These are phyloP conservation scores for Metarhizium sp. DNA, from an alignment of 2,329 filamentous ascomycete species.

Conservation along the genomic window DNA sequence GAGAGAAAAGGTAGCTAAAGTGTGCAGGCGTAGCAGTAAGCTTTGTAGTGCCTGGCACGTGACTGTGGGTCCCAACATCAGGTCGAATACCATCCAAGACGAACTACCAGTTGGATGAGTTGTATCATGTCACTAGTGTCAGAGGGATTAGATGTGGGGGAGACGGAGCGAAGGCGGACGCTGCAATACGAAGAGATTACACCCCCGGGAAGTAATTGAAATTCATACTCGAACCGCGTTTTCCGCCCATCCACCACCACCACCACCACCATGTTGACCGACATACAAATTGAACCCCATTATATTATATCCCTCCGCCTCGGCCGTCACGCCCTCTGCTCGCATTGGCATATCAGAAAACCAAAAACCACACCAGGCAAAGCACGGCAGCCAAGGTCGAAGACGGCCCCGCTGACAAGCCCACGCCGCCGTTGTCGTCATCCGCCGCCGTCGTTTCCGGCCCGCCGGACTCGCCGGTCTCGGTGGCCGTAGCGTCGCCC, in stretches of 20 bases:
- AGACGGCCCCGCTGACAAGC: conserved; percentile 1
- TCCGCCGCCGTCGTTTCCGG: conserved; percentile 3
- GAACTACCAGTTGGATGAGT: too few species aligned
- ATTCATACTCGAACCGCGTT: too few species aligned
- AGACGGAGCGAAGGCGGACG: too few species aligned
- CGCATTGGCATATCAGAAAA: background rate
- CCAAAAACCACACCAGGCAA: conserved; percentile 9
- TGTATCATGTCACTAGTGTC: too few species aligned
- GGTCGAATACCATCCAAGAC: too few species aligned
- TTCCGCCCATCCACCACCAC: background rate
- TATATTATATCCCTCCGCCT: background rate
- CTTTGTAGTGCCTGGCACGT: too few species aligned
- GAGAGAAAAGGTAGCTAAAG: too few species aligned
- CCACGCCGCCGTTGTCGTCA: background rate
- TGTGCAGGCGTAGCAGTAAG: too few species aligned
- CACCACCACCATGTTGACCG: too few species aligned
- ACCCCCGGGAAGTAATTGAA: background rate
- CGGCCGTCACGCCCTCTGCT: background rate
- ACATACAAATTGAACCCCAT: background rate
- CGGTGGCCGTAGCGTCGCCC: background rate
- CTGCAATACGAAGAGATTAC: too few species aligned
- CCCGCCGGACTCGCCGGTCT: conserved; percentile 1
- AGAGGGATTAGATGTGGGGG: too few species aligned
- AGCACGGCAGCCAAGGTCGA: conserved; percentile 9
- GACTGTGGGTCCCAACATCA: too few species aligned